Evolutionary conservation across 805 yeast species (phyloP).

Genomic region (Metschnikowia cerradonensis): DNA sequence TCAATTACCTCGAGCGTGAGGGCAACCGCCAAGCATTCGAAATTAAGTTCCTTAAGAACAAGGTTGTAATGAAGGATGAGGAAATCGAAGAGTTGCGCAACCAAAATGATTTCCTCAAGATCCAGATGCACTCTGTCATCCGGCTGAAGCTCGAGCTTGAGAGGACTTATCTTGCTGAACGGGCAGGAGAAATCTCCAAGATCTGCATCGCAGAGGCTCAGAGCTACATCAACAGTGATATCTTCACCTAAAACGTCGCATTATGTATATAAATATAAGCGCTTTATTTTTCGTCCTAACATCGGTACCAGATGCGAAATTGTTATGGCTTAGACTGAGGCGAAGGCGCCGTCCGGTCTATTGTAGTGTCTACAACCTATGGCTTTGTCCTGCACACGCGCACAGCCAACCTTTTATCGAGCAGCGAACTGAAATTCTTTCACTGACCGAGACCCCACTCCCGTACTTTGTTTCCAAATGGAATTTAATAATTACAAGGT

Average conservation of each 20-base stretch:
- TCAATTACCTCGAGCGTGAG: slow-evolving; percentile 31
- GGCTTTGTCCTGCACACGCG: not conserved
- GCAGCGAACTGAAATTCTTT: slow-evolving; percentile 5
- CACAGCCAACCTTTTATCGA: not conserved
- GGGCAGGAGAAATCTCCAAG: slow-evolving; percentile 5
- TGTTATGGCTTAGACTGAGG: too few relatives aligned
- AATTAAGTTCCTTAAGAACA: slow-evolving; percentile 28
- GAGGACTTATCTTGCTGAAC: slow-evolving; percentile 4
- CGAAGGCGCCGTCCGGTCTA: too few relatives aligned
- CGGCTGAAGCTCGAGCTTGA: slow-evolving; percentile 5
- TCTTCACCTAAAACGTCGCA: not conserved
- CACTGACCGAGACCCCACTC: not conserved
- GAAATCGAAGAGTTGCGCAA: slow-evolving; percentile 22
- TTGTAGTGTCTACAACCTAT: not conserved
- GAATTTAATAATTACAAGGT: slow-evolving; percentile 43
- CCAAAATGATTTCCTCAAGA: slow-evolving; percentile 15
- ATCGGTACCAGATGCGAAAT: too few relatives aligned
- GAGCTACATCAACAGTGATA: not conserved
- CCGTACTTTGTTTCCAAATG: not conserved
- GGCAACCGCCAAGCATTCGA: slow-evolving; percentile 29
- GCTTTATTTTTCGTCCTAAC: too few relatives aligned
- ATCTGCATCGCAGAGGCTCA: slow-evolving; percentile 8
- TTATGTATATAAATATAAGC: not conserved
- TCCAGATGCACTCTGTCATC: slow-evolving; percentile 6
- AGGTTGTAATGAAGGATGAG: slow-evolving; percentile 16